Evolutionary conservation across 805 yeast genomes (phyloP).

Genomic region (Pichia membranifaciens): DNA sequence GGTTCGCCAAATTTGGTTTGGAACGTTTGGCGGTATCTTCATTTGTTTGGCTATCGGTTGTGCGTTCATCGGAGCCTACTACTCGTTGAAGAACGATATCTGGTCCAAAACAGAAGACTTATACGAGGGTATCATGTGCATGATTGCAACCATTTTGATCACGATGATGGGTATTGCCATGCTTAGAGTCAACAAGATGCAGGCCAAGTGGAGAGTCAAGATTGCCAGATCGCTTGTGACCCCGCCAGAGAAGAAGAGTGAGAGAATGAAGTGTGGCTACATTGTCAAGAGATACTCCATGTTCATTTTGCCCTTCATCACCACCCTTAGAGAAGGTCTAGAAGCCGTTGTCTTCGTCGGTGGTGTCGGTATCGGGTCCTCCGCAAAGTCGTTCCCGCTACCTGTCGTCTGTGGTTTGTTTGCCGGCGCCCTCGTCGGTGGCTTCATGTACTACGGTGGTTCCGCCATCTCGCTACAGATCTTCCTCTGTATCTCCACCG

Average conservation of each 20-base stretch:
- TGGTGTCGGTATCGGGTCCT: constrained; percentile 66
- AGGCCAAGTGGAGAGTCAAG: constrained; percentile 90
- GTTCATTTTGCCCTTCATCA: constrained; percentile 80
- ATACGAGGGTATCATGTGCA: constrained; percentile 91
- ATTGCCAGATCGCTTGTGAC: constrained; percentile 74
- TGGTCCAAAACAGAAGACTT: constrained; percentile 82
- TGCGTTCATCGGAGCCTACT: constrained; percentile 88
- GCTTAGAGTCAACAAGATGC: constrained; percentile 90
- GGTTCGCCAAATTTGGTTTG: constrained; percentile 74
- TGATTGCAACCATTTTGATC: constrained; percentile 81
- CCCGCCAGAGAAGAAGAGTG: constrained; percentile 40
- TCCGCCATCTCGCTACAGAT: constrained; percentile 71
- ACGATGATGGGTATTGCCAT: constrained; percentile 89
- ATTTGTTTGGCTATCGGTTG: constrained; percentile 78
- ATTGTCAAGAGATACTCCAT: constrained; percentile 67
- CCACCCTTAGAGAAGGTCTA: constrained; percentile 87
- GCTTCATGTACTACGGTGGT: constrained; percentile 69
- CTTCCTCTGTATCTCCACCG: constrained; percentile 77
- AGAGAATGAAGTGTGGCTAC: constrained; percentile 45
- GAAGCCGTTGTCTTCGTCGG: constrained; percentile 93
- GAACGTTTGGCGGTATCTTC: constrained; percentile 61
- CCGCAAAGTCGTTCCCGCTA: constrained; percentile 63
- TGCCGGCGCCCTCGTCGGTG: constrained; percentile 68
- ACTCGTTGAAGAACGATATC: constrained; percentile 67
- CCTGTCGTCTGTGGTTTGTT: constrained; percentile 79